These are phyloP conservation scores for Penicillium egyptiacum DNA, from an alignment of 495 filamentous ascomycete genomes.

Conservation along the genomic window DNA sequence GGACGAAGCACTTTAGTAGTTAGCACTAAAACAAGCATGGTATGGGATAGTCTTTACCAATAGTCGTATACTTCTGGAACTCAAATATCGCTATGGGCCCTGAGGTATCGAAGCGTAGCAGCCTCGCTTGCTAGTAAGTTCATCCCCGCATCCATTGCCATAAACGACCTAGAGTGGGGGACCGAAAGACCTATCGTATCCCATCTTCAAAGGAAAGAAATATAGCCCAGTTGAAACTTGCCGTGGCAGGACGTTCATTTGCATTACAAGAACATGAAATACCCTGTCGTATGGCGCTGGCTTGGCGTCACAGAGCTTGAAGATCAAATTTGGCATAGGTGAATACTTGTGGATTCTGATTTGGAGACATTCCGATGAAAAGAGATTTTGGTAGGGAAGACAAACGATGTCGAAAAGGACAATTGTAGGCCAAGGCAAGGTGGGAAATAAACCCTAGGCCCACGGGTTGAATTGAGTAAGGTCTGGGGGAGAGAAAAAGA, in stretches of 20 bases:
- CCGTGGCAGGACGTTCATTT: conserved; percentile 26
- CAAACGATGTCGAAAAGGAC: background rate
- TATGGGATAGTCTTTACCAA: conserved; percentile 14
- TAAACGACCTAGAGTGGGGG: conserved; percentile 15
- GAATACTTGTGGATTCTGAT: conserved; percentile 12
- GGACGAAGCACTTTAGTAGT: conserved; percentile 18
- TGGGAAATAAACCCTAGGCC: no score
- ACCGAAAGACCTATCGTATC: conserved; percentile 29
- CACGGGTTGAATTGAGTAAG: no score
- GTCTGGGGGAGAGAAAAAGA: no score
- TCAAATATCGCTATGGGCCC: conserved; percentile 27
- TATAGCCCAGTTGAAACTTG: conserved; percentile 31
- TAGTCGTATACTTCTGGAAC: conserved; percentile 28
- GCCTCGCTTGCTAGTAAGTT: conserved; percentile 28
- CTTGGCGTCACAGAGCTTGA: conserved; percentile 21
- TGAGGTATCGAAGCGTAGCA: conserved; percentile 28
- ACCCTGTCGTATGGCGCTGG: conserved; percentile 21
- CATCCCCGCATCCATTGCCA: conserved; percentile 18
- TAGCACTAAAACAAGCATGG: conserved; percentile 1
- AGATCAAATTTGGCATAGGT: conserved; percentile 24
- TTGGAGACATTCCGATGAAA: conserved; percentile 7
- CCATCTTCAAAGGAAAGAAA: conserved; percentile 29
- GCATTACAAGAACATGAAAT: conserved; percentile 22
- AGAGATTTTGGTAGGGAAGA: no score
- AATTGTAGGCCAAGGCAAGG: no score